Conservation (phyloP, 192 early-diverging fungal genomes). For the Podila horticola region DNA sequence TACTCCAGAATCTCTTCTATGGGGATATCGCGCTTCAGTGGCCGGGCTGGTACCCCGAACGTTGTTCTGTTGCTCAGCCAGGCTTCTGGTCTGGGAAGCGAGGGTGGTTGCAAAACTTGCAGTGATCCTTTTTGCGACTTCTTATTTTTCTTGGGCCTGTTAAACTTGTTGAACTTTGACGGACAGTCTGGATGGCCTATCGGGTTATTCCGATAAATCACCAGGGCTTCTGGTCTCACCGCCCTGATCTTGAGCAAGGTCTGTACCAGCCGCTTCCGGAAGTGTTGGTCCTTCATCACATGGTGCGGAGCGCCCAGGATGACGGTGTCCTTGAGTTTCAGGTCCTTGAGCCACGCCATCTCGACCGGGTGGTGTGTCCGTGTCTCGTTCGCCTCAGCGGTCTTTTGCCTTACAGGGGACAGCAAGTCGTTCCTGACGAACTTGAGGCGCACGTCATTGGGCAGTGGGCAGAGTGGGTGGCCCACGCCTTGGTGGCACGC, state of each 20-base stretch:
- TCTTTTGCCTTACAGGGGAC: conserved; percentile 18
- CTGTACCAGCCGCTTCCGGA: conserved; percentile 40
- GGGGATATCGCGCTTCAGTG: conserved; percentile 38
- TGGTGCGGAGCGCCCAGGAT: conserved; percentile 58
- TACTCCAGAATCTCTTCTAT: conserved; percentile 41
- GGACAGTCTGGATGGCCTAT: conserved; percentile 58
- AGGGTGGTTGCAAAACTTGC: background rate
- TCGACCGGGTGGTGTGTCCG: conserved; percentile 53
- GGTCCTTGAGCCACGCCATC: conserved; percentile 52
- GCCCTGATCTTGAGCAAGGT: conserved; percentile 50
- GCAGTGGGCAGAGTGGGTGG: conserved; percentile 45
- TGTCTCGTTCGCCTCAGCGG: conserved; percentile 25
- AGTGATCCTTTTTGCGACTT: background rate
- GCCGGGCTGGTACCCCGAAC: conserved; percentile 26
- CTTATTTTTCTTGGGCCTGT: conserved; percentile 7
- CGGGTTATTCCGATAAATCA: conserved; percentile 61
- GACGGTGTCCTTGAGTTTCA: conserved; percentile 50
- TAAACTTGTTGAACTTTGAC: conserved; percentile 23
- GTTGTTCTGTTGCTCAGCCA: background rate
- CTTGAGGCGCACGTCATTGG: conserved; percentile 31
- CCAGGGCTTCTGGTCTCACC: conserved; percentile 46
- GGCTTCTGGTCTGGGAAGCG: background rate
- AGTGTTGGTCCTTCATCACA: conserved; percentile 47
- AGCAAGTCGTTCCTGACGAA: conserved; percentile 63
- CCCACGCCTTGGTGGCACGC: conserved; percentile 55